Evolutionary conservation across 345 rosid species (phyloP).

Genomic region (Rubroshorea leprosula): DNA sequence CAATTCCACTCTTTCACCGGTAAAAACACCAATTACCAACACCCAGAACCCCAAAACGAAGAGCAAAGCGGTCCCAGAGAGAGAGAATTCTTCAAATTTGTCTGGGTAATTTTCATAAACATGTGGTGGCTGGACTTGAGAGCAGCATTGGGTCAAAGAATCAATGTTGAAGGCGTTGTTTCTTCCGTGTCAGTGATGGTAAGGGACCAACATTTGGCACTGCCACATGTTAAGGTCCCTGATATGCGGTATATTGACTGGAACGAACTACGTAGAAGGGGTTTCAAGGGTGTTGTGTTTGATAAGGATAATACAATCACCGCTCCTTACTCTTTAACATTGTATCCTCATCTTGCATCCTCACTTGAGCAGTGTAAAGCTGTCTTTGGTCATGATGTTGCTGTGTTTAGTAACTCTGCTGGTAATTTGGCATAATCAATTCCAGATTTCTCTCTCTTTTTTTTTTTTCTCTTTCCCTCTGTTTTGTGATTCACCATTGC

Average conservation of each 20-base stretch:
- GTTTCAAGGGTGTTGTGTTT: constrained; percentile 88
- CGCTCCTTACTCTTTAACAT: constrained; percentile 72
- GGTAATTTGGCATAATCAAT: constrained; percentile 36
- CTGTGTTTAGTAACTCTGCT: constrained; percentile 91
- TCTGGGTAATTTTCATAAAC: constrained; percentile 45
- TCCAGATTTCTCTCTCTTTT: too few relatives aligned
- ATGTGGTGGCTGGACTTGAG: constrained; percentile 95
- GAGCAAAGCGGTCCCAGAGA: constrained; percentile 20
- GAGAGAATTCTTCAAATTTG: constrained; percentile 5
- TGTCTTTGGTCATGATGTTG: constrained; percentile 73
- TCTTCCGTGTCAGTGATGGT: constrained; percentile 51
- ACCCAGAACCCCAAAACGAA: constrained; percentile 31
- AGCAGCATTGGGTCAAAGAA: constrained; percentile 85
- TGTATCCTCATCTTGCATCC: constrained; percentile 58
- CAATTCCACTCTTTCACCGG: constrained; percentile 35
- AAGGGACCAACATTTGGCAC: constrained; percentile 60
- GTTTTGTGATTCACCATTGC: constrained; percentile 4
- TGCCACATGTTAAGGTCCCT: constrained; percentile 72
- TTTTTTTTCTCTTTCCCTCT: too few relatives aligned
- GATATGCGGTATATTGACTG: constrained; percentile 78
- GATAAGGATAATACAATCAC: constrained; percentile 96
- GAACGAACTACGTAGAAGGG: constrained; percentile 67
- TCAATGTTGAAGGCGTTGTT: constrained; percentile 77
- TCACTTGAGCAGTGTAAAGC: constrained; percentile 75
- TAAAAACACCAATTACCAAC: constrained; percentile 19